These are phyloP conservation scores for Lodderomyces metapsilosis DNA, from an alignment of 1,139 yeast genomes.

Conservation along the genomic window DNA sequence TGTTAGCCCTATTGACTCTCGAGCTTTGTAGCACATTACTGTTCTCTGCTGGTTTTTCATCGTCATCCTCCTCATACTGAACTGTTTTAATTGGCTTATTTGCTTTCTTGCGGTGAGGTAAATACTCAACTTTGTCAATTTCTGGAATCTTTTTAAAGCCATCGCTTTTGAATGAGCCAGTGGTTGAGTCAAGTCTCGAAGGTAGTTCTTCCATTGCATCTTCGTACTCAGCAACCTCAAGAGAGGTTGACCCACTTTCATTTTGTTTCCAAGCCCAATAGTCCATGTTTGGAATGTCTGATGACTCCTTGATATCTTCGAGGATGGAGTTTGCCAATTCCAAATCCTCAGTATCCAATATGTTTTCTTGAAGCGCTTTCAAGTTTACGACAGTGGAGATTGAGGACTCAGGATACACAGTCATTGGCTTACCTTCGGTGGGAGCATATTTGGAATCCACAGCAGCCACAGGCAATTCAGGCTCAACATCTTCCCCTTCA, in stretches of 20 bases:
- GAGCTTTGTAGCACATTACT: constrained; percentile 54
- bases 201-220: constrained; percentile 33
- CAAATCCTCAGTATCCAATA: constrained; percentile 78
- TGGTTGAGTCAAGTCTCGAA: constrained; percentile 38
- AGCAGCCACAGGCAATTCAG: constrained; percentile 6
- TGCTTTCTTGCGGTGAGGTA: constrained; percentile 69
- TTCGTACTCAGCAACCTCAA: constrained; percentile 26
- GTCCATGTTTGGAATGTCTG: constrained; percentile 35
- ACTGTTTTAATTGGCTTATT: constrained; percentile 56
- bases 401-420: constrained; percentile 50
- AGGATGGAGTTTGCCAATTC: constrained; percentile 49
- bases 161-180: constrained; percentile 71
- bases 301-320: constrained; percentile 21
- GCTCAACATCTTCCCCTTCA: constrained; percentile 1
- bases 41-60: constrained; percentile 26
- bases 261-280: constrained; percentile 72
- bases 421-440: constrained; percentile 39
- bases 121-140: constrained; percentile 66
- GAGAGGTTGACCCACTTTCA: constrained; percentile 23
- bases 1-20: constrained; percentile 84
- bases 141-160: constrained; percentile 78
- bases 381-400: constrained; percentile 40
- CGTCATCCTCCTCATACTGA: constrained; percentile 56
- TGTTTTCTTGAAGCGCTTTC: constrained; percentile 48
- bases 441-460: constrained; percentile 46